Conservation (phyloP, 371 early-diverging fungal genomes). For the Mortierella sp. region DNA sequence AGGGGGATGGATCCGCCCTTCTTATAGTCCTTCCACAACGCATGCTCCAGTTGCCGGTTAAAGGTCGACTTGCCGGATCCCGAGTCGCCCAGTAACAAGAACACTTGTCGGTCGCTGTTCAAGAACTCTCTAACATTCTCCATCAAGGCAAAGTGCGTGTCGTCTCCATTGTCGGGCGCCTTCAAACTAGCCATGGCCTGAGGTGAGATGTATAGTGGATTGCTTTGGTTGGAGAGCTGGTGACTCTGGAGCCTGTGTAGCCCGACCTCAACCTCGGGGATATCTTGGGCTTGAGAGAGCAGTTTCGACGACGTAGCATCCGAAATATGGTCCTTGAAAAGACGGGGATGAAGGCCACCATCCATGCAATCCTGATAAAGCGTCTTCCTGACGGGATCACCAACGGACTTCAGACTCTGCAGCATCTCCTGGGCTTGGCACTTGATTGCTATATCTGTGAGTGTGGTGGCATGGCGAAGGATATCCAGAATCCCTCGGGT, state of each 20-base stretch:
- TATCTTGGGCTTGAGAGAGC: background rate
- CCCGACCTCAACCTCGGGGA: background rate
- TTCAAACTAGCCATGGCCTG: conserved; percentile 11
- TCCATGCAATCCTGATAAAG: background rate
- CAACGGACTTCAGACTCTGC: background rate
- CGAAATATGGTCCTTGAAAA: background rate
- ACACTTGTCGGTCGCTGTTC: background rate
- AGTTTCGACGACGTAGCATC: background rate
- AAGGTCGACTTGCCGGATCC: conserved; percentile 26
- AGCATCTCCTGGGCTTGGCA: background rate
- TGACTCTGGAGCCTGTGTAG: background rate
- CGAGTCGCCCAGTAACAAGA: conserved; percentile 13
- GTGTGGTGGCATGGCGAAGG: background rate
- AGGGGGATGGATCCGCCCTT: conserved; percentile 14
- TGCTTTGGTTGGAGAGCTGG: background rate
- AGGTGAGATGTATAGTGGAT: background rate
- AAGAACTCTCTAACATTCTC: conserved; percentile 5
- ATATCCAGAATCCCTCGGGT: background rate
- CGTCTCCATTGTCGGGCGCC: background rate
- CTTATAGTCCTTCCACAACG: conserved; percentile 12
- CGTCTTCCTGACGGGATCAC: background rate
- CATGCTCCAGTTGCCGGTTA: background rate
- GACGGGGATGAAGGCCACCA: background rate
- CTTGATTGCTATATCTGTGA: background rate
- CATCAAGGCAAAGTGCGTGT: background rate